Conservation (phyloP, 805 yeast species). For the Maudiozyma turicensis region DNA sequence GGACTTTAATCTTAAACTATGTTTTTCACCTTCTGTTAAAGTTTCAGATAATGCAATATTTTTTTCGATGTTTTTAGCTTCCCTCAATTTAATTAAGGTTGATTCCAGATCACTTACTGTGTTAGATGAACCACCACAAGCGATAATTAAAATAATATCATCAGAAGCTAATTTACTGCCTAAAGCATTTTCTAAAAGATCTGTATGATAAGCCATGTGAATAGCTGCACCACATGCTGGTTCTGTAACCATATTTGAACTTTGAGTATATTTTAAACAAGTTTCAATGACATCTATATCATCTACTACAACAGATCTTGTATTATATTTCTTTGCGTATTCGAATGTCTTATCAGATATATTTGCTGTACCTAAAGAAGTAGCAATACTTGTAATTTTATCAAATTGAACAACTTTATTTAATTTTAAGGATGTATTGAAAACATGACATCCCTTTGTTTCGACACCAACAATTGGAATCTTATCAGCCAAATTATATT, state of each 20-base stretch:
- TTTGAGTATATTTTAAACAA: conserved; percentile 40
- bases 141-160: conserved; percentile 43
- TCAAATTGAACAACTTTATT: conserved; percentile 36
- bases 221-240: conserved; percentile 71
- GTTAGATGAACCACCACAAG: conserved; percentile 47
- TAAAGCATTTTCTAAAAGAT: conserved; percentile 11
- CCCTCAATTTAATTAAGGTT: conserved; percentile 2
- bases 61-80: neutral
- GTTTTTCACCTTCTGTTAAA: conserved; percentile 1
- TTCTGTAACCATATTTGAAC: conserved; percentile 46
- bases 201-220: conserved; percentile 37
- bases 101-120: conserved; percentile 23
- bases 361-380: conserved; percentile 52
- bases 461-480: conserved; percentile 43
- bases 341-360: conserved; percentile 44
- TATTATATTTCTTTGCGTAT: conserved; percentile 33
- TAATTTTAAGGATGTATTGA: conserved; percentile 40
- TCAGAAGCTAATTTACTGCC: conserved; percentile 21
- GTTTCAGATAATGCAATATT: neutral
- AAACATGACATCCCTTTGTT: conserved; percentile 54
- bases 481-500: conserved; percentile 28
- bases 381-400: conserved; percentile 47
- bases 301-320: conserved; percentile 35
- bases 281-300: conserved; percentile 51
- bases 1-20: neutral